phyloP scores from a whole-genome alignment of 228 moss, liverwort and hornwort species.

The Sphagnum magellanicum region DNA sequence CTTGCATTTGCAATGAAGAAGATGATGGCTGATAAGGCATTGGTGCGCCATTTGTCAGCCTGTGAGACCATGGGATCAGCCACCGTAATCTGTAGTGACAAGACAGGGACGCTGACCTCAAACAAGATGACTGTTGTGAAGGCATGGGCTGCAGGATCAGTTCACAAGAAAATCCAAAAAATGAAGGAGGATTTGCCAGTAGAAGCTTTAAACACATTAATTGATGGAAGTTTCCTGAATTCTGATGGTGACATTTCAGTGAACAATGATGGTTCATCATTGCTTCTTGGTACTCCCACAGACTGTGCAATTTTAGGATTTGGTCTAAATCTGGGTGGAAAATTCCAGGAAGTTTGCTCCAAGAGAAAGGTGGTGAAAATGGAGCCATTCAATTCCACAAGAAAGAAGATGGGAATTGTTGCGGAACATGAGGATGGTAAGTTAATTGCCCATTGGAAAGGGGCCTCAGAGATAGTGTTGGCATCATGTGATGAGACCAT shows the following conservation, averaged over 20 bases:
- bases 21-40: conserved; percentile 90
- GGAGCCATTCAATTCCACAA: conserved; percentile 74
- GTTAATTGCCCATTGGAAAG: conserved; percentile 81
- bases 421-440: conserved; percentile 30
- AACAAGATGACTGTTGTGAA: conserved; percentile 84
- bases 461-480: conserved; percentile 82
- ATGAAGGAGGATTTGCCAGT: conserved; percentile 29
- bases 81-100: conserved; percentile 95
- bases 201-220: conserved; percentile 20
- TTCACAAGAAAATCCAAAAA: conserved; percentile 17
- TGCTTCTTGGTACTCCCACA: conserved; percentile 73
- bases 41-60: conserved; percentile 88
- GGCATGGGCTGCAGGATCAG: conserved; percentile 69
- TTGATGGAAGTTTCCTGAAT: conserved; percentile 58
- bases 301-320: conserved; percentile 77
- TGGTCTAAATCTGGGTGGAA: conserved; percentile 55
- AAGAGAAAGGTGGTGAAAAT: conserved; percentile 56
- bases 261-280: conserved; percentile 26
- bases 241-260: conserved; percentile 69
- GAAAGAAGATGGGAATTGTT: conserved; percentile 81
- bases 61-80: conserved; percentile 99
- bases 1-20: conserved; percentile 99
- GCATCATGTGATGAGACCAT: conserved; percentile 50
- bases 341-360: conserved; percentile 32
- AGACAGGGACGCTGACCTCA: conserved; percentile 92